phyloP scores from a whole-genome alignment of 176 grass and related monocot genomes.

The Tillandsia leiboldiana region DNA sequence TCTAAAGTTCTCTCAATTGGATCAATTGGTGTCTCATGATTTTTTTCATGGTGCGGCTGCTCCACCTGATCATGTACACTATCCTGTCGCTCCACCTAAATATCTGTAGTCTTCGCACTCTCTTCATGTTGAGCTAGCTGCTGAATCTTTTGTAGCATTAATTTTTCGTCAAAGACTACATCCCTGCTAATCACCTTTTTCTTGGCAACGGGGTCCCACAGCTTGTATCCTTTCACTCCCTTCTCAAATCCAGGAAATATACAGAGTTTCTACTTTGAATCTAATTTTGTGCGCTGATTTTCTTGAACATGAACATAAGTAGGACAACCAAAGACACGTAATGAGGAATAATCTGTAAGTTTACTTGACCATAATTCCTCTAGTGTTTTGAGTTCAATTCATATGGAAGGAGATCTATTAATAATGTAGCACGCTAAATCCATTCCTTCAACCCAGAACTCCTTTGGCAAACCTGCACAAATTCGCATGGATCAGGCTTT shows the following conservation, averaged over 20 bases:
- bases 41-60: not conserved
- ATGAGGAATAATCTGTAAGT: too few species aligned
- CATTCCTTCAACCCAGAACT: too few species aligned
- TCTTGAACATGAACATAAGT: too few species aligned
- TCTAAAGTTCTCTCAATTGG: not conserved
- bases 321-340: too few species aligned
- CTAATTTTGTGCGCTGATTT: too few species aligned
- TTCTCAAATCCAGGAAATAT: not conserved
- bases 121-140: too few species aligned
- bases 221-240: not conserved
- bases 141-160: too few species aligned
- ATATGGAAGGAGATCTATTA: too few species aligned
- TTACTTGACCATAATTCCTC: too few species aligned
- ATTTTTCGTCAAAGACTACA: not conserved
- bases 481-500: not conserved
- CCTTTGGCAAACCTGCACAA: not conserved
- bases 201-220: not conserved
- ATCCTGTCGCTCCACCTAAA: not conserved
- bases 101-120: not conserved
- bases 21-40: not conserved
- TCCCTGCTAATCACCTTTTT: not conserved
- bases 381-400: too few species aligned
- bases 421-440: too few species aligned
- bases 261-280: too few species aligned
- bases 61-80: not conserved